phyloP scores from a whole-genome alignment of 768 basidiomycete genomes.

The Neoboletus subvelutipes region DNA sequence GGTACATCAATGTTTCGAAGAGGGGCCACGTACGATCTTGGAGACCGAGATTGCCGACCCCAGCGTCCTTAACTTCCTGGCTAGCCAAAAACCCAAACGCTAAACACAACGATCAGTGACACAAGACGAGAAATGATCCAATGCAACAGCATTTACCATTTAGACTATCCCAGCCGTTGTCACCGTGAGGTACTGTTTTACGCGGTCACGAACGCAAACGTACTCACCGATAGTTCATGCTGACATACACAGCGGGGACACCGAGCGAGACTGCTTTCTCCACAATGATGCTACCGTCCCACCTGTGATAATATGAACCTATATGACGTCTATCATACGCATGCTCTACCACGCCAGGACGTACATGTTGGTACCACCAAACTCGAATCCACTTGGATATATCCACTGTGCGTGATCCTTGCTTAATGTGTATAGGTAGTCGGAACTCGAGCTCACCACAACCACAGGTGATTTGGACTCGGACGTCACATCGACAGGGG shows the following conservation, averaged over 20 bases:
- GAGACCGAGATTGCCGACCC: slow-evolving; percentile 48
- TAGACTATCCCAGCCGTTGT: too few species aligned
- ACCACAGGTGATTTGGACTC: slow-evolving; percentile 52
- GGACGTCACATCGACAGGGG: slow-evolving; percentile 39
- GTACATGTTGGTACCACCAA: slow-evolving; percentile 23
- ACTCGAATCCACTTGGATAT: slow-evolving; percentile 36
- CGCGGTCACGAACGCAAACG: too few species aligned
- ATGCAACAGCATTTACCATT: too few species aligned
- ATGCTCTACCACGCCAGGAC: background rate
- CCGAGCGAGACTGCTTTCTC: slow-evolving; percentile 30
- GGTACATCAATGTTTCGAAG: background rate
- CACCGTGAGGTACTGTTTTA: too few species aligned
- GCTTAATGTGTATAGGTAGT: too few species aligned
- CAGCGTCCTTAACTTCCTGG: slow-evolving; percentile 39
- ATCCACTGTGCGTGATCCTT: slow-evolving; percentile 28
- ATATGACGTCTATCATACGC: background rate
- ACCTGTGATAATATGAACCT: background rate
- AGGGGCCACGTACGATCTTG: slow-evolving; percentile 38
- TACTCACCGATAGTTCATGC: slow-evolving; percentile 41
- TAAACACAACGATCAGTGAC: background rate
- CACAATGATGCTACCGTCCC: slow-evolving; percentile 28
- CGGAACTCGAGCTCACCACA: slow-evolving; percentile 39
- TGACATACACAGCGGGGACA: slow-evolving; percentile 39
- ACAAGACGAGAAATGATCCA: too few species aligned
- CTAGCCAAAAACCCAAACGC: slow-evolving; percentile 44